Evolutionary conservation across 192 early-diverging fungal species (phyloP), one percentile per base, ranked within the genome.

Genomic region (Entomortierella chlamydospora): DNA sequence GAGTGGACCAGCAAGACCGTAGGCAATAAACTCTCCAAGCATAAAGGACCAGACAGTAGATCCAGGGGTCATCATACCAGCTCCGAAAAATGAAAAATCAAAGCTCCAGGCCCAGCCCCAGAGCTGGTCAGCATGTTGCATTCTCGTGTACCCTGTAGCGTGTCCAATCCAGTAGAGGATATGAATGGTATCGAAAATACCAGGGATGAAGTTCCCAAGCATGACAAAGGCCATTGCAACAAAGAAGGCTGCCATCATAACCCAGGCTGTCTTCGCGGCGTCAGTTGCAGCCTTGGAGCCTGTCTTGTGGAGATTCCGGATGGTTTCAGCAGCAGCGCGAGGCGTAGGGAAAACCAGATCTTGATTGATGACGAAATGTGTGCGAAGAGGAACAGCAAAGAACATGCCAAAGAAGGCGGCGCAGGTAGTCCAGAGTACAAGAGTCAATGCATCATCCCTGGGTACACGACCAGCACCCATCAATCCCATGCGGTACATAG

Each of bases 341-440:
- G 89, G 89, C 1, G 91, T 84, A 41, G 91, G 91, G 85, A 92
- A 92, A 56, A 85, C 84, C 54, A 92, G 73, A 29, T 92, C 85
- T 57, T 91, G 87, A 62, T 91, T 90, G 58, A 92, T 71, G 58
- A 92, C 83, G 47, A 90, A 93, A 26, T 90, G 90, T 25, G 87
- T 74, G 23, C 91, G 82, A 26, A 91, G 83, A 10, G 91, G 90
- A 3, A 91, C 82, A 23, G 90, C 91, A 69, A 93, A 92, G 81
- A 92, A 92, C 56, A 92, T 74, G 56, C 91, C 91, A 67, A 87
- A 92, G 79, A 88, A 90, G 50, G 91, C 88, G 25, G 84, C 81
- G 47, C 81, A 84, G 31, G 88, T 77, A 22, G 90, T 85, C 79
- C 83, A 91, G 37, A 88, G 68, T 41, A 91, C 42, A 15, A 92